Evolutionary conservation across 768 basidiomycete genomes (phyloP).

Genomic region (Dentipellis sp.): DNA sequence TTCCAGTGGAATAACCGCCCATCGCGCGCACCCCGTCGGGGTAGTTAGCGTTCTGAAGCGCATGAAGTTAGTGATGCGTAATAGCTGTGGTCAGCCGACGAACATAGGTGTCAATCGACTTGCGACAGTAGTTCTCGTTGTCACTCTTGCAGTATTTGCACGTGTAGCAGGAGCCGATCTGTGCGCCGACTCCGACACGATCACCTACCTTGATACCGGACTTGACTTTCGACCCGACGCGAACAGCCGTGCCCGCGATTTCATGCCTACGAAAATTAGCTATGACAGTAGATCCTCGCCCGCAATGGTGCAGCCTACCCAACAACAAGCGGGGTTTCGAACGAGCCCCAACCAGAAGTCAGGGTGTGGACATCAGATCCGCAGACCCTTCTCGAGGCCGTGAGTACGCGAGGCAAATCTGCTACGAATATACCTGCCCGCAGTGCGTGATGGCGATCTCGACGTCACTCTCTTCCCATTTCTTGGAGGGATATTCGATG

Average conservation of each 20-base stretch:
- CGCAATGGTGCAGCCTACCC: conserved; percentile 2
- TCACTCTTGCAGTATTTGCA: conserved; percentile 40
- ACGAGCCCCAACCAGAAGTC: conserved; percentile 29
- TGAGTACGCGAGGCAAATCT: background rate
- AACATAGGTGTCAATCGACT: conserved; percentile 31
- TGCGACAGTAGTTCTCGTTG: conserved; percentile 49
- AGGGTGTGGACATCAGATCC: conserved; percentile 43
- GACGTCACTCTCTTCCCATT: conserved; percentile 41
- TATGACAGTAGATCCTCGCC: too few species aligned
- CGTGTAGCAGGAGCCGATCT: conserved; percentile 41
- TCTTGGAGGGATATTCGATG: conserved; percentile 43
- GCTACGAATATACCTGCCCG: conserved; percentile 3
- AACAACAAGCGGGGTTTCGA: conserved; percentile 20
- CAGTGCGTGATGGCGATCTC: conserved; percentile 44
- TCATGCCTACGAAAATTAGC: conserved; percentile 28
- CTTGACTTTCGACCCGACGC: conserved; percentile 44
- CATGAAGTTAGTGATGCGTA: background rate
- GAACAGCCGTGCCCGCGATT: conserved; percentile 43
- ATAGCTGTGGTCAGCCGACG: conserved; percentile 21
- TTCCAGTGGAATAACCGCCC: conserved; percentile 31
- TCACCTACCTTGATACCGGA: conserved; percentile 46
- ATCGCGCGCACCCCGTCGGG: background rate
- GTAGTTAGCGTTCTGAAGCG: background rate
- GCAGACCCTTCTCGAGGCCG: conserved; percentile 26
- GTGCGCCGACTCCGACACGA: conserved; percentile 43